A percentile compares a stretch with the other conserved stretches of the same genome.
Conservation (phyloP, 257 asterid species). For the Solanum virginianum region DNA sequence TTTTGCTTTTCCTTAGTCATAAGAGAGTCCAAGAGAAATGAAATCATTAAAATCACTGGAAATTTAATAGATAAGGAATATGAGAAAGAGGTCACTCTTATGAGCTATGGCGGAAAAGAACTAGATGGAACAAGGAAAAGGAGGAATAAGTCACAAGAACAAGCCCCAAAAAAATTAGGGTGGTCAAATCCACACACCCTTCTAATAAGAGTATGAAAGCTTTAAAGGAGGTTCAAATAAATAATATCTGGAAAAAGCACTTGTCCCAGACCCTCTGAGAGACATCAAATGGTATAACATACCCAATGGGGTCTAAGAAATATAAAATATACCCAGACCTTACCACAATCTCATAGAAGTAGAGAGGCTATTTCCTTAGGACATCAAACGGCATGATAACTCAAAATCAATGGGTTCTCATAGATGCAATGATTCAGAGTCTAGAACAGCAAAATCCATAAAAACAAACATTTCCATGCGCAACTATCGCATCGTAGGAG, state of each 20-base stretch:
- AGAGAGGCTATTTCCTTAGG: too few relatives aligned
- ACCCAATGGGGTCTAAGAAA: too few relatives aligned
- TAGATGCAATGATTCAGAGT: neutral
- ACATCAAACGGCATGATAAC: neutral
- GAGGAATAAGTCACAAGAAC: neutral
- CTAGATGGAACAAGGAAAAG: too few relatives aligned
- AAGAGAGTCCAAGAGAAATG: neutral
- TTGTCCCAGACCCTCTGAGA: neutral
- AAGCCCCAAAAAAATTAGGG: neutral
- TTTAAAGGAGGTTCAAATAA: neutral
- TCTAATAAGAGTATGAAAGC: neutral
- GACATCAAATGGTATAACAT: neutral
- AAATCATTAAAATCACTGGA: neutral
- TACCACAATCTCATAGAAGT: too few relatives aligned
- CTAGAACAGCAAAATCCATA: neutral
- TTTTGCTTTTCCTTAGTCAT: neutral
- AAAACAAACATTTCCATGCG: neutral
- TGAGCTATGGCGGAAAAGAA: neutral
- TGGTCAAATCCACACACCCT: too few relatives aligned
- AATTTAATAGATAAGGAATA: neutral
- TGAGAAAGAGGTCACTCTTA: too few relatives aligned
- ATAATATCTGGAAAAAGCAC: neutral
- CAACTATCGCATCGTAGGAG: neutral
- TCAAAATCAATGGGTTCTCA: neutral
- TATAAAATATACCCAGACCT: too few relatives aligned